Conservation (phyloP, 768 basidiomycete species). For the Russula griseocarnosa region DNA sequence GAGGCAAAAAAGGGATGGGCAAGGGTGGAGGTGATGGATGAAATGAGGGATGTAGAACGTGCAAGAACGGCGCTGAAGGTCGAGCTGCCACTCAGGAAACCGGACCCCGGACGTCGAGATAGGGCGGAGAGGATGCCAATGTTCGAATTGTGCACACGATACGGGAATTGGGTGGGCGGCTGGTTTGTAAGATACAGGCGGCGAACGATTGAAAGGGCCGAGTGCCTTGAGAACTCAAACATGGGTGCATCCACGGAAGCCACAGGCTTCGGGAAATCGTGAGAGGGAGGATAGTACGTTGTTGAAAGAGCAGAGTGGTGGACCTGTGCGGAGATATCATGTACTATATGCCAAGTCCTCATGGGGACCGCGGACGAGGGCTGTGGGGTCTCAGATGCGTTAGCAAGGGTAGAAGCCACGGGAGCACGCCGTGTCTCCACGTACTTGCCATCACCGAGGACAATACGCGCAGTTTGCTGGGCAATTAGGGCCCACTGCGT, state of each 20-base stretch:
- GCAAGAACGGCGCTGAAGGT: slow-evolving; percentile 16
- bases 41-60: slow-evolving; percentile 25
- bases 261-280: slow-evolving; percentile 1
- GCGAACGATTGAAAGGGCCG: slow-evolving; percentile 23
- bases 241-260: neutral
- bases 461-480: slow-evolving; percentile 25
- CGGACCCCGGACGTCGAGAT: slow-evolving; percentile 21
- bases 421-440: slow-evolving; percentile 27
- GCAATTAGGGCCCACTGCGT: slow-evolving; percentile 25
- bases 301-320: slow-evolving; percentile 16
- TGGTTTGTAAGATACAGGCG: slow-evolving; percentile 17
- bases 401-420: slow-evolving; percentile 25
- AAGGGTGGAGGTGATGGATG: slow-evolving; percentile 17
- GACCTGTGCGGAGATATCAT: slow-evolving; percentile 25
- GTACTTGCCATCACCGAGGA: slow-evolving; percentile 28
- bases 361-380: slow-evolving; percentile 5
- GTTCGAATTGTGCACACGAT: slow-evolving; percentile 8
- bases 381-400: slow-evolving; percentile 22
- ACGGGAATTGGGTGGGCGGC: neutral
- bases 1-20: slow-evolving; percentile 17
- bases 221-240: slow-evolving; percentile 23
- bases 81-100: slow-evolving; percentile 22
- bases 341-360: slow-evolving; percentile 28
- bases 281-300: slow-evolving; percentile 16
- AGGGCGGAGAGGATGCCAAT: slow-evolving; percentile 23